Base-by-base conservation (phyloP, 768 basidiomycete genomes). In the Exidia glandulosa region DNA sequence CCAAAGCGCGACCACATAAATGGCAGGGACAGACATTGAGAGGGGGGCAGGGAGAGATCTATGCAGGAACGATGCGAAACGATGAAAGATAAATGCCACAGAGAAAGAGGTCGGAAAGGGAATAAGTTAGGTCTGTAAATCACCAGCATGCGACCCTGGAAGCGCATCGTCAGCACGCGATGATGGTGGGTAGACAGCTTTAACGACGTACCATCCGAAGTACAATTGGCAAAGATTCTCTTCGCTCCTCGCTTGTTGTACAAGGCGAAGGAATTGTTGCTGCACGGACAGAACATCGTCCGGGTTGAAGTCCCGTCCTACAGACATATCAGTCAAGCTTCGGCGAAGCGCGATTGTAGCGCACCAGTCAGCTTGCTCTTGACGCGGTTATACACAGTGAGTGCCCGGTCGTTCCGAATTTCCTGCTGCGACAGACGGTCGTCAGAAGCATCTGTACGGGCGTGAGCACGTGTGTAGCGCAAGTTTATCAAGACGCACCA, bases 231-330 rank as follows among this genome's bases (percentile, higher is more conserved):
- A 77, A 9, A 79, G 72, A 65, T 78, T 76, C 62, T 77, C 76
- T 29, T 76, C 66, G 37, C 70, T 72, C 2, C 74, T 76, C 10
- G 77, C 78, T 56, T 78, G 73, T 32, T 69, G 66, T 32, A 80
- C 77, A 25, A 80, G 69, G 60, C 70, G 68, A 63, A 75, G 72
- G 30, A 79, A 77, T 62, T 80, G 78, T 13, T 71, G 70, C 48
- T 74, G 68, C 32, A 78, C 75, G 25, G 69, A 67, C 23, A 79
- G 65, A 3, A 70, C 64, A 31, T 67, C 66, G 23, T 72, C 68
- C 9, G 75, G 70, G 66, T 78, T 77, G 71, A 78, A 79, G 63
- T 80, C 78, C 27, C 76, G 70, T 29, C 77, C 77, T 69, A 60
- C 14, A 36, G 14, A 29, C 33, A 29, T 2, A 3, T 34, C 30